Base-by-base conservation (phyloP, 805 yeast genomes). In the Hyphopichia homilentoma region DNA sequence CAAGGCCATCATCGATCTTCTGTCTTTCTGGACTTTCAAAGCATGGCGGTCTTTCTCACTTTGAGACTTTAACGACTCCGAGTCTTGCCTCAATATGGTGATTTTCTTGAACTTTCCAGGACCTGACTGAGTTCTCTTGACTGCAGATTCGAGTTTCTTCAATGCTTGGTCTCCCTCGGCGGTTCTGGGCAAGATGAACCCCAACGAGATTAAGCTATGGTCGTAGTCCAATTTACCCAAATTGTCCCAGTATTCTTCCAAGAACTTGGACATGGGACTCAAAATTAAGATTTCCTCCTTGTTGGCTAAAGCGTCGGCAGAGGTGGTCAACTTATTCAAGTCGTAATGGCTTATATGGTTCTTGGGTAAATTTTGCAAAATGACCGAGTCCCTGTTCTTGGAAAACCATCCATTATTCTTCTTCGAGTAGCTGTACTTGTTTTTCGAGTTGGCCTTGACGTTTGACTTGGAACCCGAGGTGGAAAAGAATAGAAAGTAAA, bases 1-100 rank as follows among this genome's bases (percentile, higher is more conserved):
- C 43, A 87, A 66, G 2, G 97, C 95, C 97, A 93, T 90, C 50
- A 80, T 79, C 4, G 84, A 59, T 45, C 98, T 77, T 57, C 98
- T 77, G 49, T 84, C 83, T 59, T 88, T 89, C 60, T 93, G 98
- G 17, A 80, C 94, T 16, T 60, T 63, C 41, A 84, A 63, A 3
- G 95, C 96, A 54, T 93, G 99, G 54, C 98, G 75, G 43, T 86
- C 95, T 59, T 84, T 83, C 56, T 93, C 99, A 25, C 48, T 44
- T 54, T 89, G 93, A 26, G 82, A 73, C 22, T 73, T 73, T 43
- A 87, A 72, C 5, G 94, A 78, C 25, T 83, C 82, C 19, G 82
- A 71, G 58, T 93, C 97, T 65, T 93, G 97, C 60, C 97, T 78
- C 52, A 93, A 68, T 27, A 93, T 82, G 15, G 95, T 84, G 43